Base-by-base conservation (phyloP, 1,139 yeast species). In the Lodderomyces pseudojiufengensis region DNA sequence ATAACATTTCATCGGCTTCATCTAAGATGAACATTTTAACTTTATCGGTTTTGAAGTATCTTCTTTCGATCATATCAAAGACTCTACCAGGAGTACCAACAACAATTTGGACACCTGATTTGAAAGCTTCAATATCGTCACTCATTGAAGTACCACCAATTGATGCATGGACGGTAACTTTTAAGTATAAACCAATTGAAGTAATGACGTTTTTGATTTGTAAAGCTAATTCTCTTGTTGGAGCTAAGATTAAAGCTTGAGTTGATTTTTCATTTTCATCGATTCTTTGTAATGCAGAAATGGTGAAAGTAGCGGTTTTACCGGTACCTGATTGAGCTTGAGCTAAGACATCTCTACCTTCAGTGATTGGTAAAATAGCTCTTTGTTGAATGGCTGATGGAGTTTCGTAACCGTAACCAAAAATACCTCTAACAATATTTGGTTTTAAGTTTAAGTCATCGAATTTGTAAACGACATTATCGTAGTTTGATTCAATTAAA, bases 271-370 rank as follows among this genome's bases (percentile, higher is more conserved):
- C 76, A 60, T 63, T 73, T 59, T 73, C 80, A 65, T 87, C 95
- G 54, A 88, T 83, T 78, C 88, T 85, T 77, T 90, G 96, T 66
- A 92, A 78, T 56, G 95, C 92, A 56, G 96, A 84, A 57, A 92
- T 90, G 65, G 97, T 84, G 81, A 92, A 92, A 51, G 98, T 92
- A 60, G 97, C 98, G 47, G 98, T 92, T 77, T 92, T 92, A 82
- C 98, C 98, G 50, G 98, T 92, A 82, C 98, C 98, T 39, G 97
- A 90, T 78, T 92, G 98, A 53, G 97, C 97, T 73, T 92, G 98
- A 52, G 97, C 98, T 59, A 92, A 80, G 42, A 90, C 96, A 68
- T 92, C 98, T 70, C 92, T 81, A 52, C 95, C 96, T 67, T 86
- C 94, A 60, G 92, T 83, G 66, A 92, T 88, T 63, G 96, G 98